These are phyloP conservation scores for Xerocomus potaroensis DNA, from an alignment of 768 basidiomycete genomes.

Conservation along the genomic window DNA sequence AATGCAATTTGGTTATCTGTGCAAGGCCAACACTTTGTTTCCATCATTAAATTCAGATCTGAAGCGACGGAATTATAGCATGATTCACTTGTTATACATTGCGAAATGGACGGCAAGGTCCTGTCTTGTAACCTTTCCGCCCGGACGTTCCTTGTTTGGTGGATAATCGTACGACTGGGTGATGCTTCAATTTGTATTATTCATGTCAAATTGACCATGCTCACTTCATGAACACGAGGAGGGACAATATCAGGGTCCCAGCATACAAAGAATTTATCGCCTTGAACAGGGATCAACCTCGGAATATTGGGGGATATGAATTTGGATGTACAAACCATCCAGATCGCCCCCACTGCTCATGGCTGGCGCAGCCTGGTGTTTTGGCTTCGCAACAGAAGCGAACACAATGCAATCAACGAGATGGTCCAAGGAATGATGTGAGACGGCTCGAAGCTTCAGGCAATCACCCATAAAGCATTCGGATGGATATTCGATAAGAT, in stretches of 20 bases:
- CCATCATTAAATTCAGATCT: background rate
- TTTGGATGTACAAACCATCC: constrained; percentile 37
- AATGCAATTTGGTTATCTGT: constrained; percentile 51
- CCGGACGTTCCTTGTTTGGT: constrained; percentile 50
- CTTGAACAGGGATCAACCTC: constrained; percentile 25
- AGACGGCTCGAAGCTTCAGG: constrained; percentile 57
- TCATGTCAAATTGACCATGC: background rate
- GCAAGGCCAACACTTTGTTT: constrained; percentile 52
- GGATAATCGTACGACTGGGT: constrained; percentile 64
- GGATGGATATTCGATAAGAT: background rate
- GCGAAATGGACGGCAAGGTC: constrained; percentile 68
- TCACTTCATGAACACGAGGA: constrained; percentile 48
- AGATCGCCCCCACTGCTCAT: constrained; percentile 71
- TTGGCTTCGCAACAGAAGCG: constrained; percentile 51
- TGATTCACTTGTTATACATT: constrained; percentile 53
- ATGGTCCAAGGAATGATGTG: constrained; percentile 46
- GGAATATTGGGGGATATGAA: background rate
- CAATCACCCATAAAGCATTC: constrained; percentile 45
- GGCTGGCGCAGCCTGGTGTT: constrained; percentile 58
- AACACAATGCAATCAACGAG: constrained; percentile 68
- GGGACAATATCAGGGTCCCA: constrained; percentile 67
- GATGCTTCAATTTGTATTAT: background rate
- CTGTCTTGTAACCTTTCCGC: constrained; percentile 44
- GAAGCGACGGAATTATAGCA: background rate
- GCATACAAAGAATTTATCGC: constrained; percentile 65